Base-by-base conservation (phyloP, 2,329 filamentous ascomycete species). In the Cercospora sojina region DNA sequence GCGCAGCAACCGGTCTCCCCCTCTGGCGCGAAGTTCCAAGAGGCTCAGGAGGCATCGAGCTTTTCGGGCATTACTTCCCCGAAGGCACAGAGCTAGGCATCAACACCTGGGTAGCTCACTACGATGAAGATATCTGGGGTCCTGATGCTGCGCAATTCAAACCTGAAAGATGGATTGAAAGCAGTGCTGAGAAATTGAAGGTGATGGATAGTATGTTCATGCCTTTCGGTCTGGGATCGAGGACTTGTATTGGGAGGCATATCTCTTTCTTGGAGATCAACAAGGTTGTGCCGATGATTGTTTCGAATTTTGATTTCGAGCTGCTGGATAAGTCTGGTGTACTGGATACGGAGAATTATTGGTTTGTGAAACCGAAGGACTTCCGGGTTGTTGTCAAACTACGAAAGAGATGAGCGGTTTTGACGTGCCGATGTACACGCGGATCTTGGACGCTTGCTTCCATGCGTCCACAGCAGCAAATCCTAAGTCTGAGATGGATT, bases 31-130 rank as follows among this genome's bases (percentile, higher is more conserved):
- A 68, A 41, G 70, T 72, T 3, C 70, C 69, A 2, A 23, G 58
- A 16, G 66, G 64, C 13, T 61, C 63, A 2, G 68, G 69, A 6
- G 69, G 67, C 3, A 63, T 55, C 3, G 63, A 70, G 25, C 67
- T 74, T 16, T 57, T 66, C 7, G 76, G 74, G n/a, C 72, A 76
- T 38, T 79, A 73, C 66, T 76, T 86, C 13, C 83, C 83, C 0
- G 79, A 76, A 59, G 83, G 83, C 23, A 82, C 80, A 1, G 77
- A 80, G 41, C 55, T 74, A 7, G 71, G 69, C 13, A 67, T 72
- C 35, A 72, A 72, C 25, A 62, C 66, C 5, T 72, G 71, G 70
- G 67, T 68, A 6, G 68, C 67, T 2, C 69, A 72, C 43, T 70
- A 70, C 23, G 64, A 72, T 47, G 31, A 69, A 63, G 63, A 66